Evolutionary conservation across 2,329 filamentous ascomycete genomes (phyloP), one percentile per base, ranked within the genome.

Genomic region (Aspergillus bombycis): DNA sequence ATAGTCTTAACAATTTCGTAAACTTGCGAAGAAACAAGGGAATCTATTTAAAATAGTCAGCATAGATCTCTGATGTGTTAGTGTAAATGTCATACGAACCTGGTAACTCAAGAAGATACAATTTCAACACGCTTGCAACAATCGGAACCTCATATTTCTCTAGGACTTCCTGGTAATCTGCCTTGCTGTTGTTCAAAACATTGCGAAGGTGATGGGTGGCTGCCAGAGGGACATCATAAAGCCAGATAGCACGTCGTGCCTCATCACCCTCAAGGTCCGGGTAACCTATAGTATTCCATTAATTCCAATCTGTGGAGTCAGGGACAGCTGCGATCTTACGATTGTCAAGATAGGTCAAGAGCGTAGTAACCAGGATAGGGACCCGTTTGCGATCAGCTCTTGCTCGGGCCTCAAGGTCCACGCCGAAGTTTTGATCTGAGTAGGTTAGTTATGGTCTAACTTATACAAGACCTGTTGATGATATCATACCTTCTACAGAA

Each of bases 1-100:
- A 99, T 96, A 2, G 93, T 98, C 81, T 97, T 94, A 76, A 99
- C 90, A 74, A 99, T 98, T 81, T 99, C 96, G 78, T 99, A 99
- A 63, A 99, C 93, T 77, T 98, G 94, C 46, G 93, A 96, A 62
- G 95, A 98, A 65, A 99, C 94, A 66, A 99, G 86, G n/a, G 95
- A 98, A 79, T 99, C 95, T 95, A 69, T 16, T 8, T 21, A 36
- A 32, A 34, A 65, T 50, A 69, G 58, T 66, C 57, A 68, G 57
- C 16, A 58, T 8, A 8, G 41, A 48, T 32, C 34, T 52, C 1
- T 28, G 21, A 23, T 57, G 34, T 6, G 19, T 23, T n/a, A 5
- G 30, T 12, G 45, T 48, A 12, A 28, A 57, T 32, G 52, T 21
- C 9, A n/a, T 23, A 80, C 90, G 74, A 84, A 96, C 92, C 92